These are phyloP conservation scores for Irpex sp. DNA, from an alignment of 1,284 basidiomycete species.

Conservation along the genomic window DNA sequence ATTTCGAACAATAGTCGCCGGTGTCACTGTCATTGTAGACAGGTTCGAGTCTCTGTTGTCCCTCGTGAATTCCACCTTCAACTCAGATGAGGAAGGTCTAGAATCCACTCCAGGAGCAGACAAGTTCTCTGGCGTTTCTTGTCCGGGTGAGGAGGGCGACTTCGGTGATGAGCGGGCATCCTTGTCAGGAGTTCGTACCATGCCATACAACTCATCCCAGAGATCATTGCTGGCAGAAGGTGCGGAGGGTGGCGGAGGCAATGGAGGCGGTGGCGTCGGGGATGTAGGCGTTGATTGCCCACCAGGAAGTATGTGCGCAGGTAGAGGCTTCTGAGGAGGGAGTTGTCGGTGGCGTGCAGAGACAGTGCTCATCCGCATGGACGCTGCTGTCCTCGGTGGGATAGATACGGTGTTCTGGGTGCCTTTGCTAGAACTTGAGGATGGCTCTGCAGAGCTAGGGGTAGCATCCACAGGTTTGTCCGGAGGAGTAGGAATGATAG, in stretches of 20 bases:
- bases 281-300: slow-evolving; percentile 9
- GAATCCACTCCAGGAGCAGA: slow-evolving; percentile 9
- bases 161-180: not conserved
- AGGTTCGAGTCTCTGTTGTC: slow-evolving; percentile 30
- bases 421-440: not conserved
- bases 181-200: slow-evolving; percentile 16
- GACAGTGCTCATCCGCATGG: not conserved
- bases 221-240: slow-evolving; percentile 14
- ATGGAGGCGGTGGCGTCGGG: slow-evolving; percentile 14
- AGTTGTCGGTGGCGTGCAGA: slow-evolving; percentile 10
- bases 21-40: slow-evolving; percentile 31
- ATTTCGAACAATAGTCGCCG: slow-evolving; percentile 27
- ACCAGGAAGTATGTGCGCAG: slow-evolving; percentile 18
- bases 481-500: slow-evolving; percentile 21
- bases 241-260: slow-evolving; percentile 13
- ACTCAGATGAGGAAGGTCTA: slow-evolving; percentile 3
- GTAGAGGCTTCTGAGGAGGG: slow-evolving; percentile 25
- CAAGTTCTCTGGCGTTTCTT: not conserved
- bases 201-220: slow-evolving; percentile 23
- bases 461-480: not conserved
- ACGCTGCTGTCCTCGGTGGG: not conserved
- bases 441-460: not conserved
- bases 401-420: slow-evolving; percentile 1
- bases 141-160: not conserved
- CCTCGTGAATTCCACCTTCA: slow-evolving; percentile 18